Base-by-base conservation (phyloP, 2,329 filamentous ascomycete species). In the Phoma sp. region DNA sequence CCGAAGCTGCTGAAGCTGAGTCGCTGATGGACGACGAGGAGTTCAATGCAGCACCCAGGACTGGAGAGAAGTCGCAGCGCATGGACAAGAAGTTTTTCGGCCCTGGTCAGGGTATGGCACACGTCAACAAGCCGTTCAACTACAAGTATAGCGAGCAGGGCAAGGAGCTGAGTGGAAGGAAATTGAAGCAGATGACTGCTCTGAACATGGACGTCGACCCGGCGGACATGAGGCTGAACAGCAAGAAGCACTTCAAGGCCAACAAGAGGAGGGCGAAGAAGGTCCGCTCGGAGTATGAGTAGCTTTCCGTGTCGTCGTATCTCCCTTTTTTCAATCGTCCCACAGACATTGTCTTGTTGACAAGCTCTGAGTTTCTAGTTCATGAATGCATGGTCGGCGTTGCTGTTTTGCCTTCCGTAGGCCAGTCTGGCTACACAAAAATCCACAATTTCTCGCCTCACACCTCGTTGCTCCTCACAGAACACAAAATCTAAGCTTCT, bases 191-290 rank as follows among this genome's bases (percentile, higher is more conserved):
- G 35, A 85, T 97, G 80, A 80, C 90, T 45, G 93, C 93, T 9
- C 71, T 97, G 58, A 91, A 97, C 78, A 90, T 88, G 55, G 90
- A 91, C 11, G 74, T 98, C 32, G 92, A 97, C 68, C 88, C 90
- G 0, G 88, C 87, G 55, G 93, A 97, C 53, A 78, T 95, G 61
- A 78, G 74, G 74, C 67, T 83, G 53, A 84, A 87, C 52, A 84
- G 89, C 54, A 99, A 99, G 85, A 98, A 97, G 80, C 95, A 99
- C 77, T 95, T 91, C 76, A 96, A 96, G 79, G 88, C 85, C n/a
- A 86, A 86, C 36, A 83, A 85, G 59, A 86, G 82, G 75, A 83
- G 81, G 55, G 88, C 85, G 71, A 80, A 80, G 56, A 81, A 78
- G 69, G 80, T 78, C 66, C 65, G 64, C 50, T 74, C 70, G 41